These are phyloP conservation scores for Esteya vermicola DNA, from an alignment of 2,329 filamentous ascomycete genomes.

Conservation along the genomic window DNA sequence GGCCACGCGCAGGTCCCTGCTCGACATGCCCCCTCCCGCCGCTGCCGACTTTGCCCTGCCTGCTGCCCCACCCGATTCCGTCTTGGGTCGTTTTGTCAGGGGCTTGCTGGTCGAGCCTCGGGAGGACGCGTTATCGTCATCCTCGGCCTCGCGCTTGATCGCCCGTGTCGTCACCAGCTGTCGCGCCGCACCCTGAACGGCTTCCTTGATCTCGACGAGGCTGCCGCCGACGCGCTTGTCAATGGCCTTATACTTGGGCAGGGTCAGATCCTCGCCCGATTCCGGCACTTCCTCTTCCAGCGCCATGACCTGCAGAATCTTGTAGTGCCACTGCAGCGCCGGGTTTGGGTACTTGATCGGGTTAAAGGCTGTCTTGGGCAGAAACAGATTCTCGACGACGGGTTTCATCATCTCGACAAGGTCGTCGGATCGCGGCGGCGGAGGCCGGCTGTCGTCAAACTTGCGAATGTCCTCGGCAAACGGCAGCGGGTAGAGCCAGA, in stretches of 20 bases:
- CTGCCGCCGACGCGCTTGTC: conserved; percentile 74
- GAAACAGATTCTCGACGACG: conserved; percentile 72
- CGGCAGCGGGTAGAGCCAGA: conserved; percentile 81
- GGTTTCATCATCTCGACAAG: conserved; percentile 71
- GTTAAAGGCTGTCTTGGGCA: conserved; percentile 75
- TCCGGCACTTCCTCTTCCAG: conserved; percentile 83
- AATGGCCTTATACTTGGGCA: conserved; percentile 77
- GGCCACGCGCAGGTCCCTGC: conserved; percentile 31
- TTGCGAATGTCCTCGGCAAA: conserved; percentile 80
- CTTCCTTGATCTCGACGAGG: conserved; percentile 61
- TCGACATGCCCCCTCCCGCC: conserved; percentile 23
- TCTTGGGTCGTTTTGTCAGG: conserved; percentile 38
- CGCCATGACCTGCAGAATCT: conserved; percentile 79
- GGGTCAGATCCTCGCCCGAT: conserved; percentile 58
- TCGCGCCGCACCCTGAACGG: conserved; percentile 43
- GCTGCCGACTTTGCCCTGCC: conserved; percentile 15
- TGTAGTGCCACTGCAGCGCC: conserved; percentile 92
- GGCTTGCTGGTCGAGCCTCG: conserved; percentile 18
- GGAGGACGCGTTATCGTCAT: too few species aligned
- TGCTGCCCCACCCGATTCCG: conserved; percentile 20
- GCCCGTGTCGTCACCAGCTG: conserved; percentile 23
- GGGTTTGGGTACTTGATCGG: conserved; percentile 84
- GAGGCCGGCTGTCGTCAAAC: conserved; percentile 44
- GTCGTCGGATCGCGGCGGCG: conserved; percentile 47
- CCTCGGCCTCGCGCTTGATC: conserved; percentile 37